Percentiles rank a stretch among this genome's conserved stretches.
Evolutionary conservation across 2,329 filamentous ascomycete species (phyloP).

Genomic region (Orbilia brochopaga): DNA sequence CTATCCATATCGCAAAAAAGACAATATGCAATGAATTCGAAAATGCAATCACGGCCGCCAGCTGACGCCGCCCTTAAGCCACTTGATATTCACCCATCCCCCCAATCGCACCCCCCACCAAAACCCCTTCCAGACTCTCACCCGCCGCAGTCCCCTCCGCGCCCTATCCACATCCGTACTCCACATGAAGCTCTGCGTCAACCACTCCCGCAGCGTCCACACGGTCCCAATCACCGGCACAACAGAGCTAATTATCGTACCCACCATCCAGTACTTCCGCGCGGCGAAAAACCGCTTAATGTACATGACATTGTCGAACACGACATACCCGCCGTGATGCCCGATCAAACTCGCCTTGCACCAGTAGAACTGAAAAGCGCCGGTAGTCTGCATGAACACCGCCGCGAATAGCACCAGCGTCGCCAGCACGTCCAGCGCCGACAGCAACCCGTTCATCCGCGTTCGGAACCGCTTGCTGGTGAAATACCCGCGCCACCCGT

Average conservation of each 20-base stretch:
- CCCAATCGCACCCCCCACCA: slow-evolving; percentile 40
- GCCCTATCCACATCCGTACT: slow-evolving; percentile 38
- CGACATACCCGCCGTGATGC: slow-evolving; percentile 59
- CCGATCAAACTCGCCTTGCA: slow-evolving; percentile 59
- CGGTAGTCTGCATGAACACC: slow-evolving; percentile 59
- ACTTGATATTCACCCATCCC: slow-evolving; percentile 30
- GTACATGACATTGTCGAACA: slow-evolving; percentile 43
- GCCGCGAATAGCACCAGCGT: slow-evolving; percentile 58
- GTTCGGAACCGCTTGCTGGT: slow-evolving; percentile 20
- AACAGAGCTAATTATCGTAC: slow-evolving; percentile 50
- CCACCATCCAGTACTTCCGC: slow-evolving; percentile 51
- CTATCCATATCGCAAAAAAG: no score
- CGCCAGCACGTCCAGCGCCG: slow-evolving; percentile 58
- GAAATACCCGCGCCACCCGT: slow-evolving; percentile 21
- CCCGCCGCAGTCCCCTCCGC: slow-evolving; percentile 43
- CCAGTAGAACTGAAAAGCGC: slow-evolving; percentile 59
- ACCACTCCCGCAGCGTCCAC: slow-evolving; percentile 50
- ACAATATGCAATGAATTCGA: background rate
- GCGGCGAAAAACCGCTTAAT: slow-evolving; percentile 56
- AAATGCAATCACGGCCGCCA: slow-evolving; percentile 23
- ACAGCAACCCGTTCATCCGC: slow-evolving; percentile 54
- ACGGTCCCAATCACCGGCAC: slow-evolving; percentile 21
- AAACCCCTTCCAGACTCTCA: slow-evolving; percentile 50
- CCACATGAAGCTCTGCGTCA: slow-evolving; percentile 52
- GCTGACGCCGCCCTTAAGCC: slow-evolving; percentile 31